Percentiles rank a stretch among this genome's conserved stretches.
These are phyloP conservation scores for Boletus rubescentipes DNA, from an alignment of 768 basidiomycete genomes.

Conservation along the genomic window DNA sequence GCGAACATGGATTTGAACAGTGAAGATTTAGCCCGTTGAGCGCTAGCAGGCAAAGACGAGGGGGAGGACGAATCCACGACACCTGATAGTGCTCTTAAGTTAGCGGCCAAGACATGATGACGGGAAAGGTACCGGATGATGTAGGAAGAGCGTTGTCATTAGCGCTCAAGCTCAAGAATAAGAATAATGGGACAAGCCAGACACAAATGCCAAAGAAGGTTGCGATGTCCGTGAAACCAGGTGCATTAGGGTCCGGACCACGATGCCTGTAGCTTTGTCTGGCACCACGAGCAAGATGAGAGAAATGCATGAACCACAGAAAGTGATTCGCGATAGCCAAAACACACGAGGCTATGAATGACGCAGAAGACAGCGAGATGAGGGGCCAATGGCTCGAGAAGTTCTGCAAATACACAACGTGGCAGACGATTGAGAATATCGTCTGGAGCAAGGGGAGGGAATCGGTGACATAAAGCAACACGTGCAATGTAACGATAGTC, in stretches of 20 bases:
- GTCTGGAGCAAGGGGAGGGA: slow-evolving; percentile 74
- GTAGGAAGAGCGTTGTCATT: slow-evolving; percentile 94
- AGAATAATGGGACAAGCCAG: slow-evolving; percentile 88
- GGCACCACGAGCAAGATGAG: slow-evolving; percentile 64
- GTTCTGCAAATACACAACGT: slow-evolving; percentile 89
- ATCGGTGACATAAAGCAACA: slow-evolving; percentile 76
- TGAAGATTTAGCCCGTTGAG: slow-evolving; percentile 52
- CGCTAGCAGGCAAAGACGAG: slow-evolving; percentile 24
- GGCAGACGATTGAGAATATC: slow-evolving; percentile 78
- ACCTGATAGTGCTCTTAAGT: slow-evolving; percentile 9
- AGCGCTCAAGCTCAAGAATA: slow-evolving; percentile 94
- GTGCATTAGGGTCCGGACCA: slow-evolving; percentile 30
- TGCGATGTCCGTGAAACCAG: slow-evolving; percentile 70
- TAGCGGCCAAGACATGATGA: neutral
- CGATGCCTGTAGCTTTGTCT: slow-evolving; percentile 51
- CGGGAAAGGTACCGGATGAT: slow-evolving; percentile 45
- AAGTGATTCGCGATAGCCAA: slow-evolving; percentile 92
- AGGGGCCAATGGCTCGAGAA: slow-evolving; percentile 89
- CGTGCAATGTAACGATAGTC: slow-evolving; percentile 78
- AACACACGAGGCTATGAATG: slow-evolving; percentile 83
- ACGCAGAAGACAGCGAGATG: slow-evolving; percentile 83
- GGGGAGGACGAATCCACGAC: slow-evolving; percentile 22
- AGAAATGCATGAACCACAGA: slow-evolving; percentile 95
- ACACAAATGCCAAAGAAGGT: slow-evolving; percentile 84
- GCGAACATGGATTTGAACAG: slow-evolving; percentile 68